A percentile compares a stretch with the other conserved stretches of the same genome.
Conservation (phyloP, 202 grass and related monocot genomes). For the Dendrocalamus latiflorus region DNA sequence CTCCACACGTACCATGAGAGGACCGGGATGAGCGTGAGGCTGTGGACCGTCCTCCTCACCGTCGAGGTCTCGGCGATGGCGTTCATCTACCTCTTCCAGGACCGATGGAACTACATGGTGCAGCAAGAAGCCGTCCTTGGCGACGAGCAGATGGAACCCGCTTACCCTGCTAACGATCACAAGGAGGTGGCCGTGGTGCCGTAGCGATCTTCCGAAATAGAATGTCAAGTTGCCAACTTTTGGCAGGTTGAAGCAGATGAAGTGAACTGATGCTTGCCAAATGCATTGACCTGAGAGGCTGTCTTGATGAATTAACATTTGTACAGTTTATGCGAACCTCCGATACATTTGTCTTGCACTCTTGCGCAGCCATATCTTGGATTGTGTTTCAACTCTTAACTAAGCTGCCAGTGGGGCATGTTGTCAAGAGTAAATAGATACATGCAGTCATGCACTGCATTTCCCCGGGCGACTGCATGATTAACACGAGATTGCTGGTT, state of each 20-base stretch:
- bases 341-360: background rate
- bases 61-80: conserved; percentile 54
- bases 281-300: background rate
- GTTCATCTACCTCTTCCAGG: conserved; percentile 79
- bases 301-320: background rate
- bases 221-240: background rate
- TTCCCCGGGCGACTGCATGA: background rate
- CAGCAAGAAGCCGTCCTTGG: conserved; percentile 37
- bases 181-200: conserved; percentile 48
- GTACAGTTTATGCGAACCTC: conserved; percentile 20
- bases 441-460: background rate
- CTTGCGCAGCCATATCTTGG: background rate
- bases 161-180: conserved; percentile 50
- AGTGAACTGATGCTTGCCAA: background rate
- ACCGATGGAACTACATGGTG: conserved; percentile 68
- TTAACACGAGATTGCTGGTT: background rate
- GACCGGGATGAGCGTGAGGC: conserved; percentile 55
- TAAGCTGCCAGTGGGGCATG: background rate
- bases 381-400: background rate
- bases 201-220: background rate
- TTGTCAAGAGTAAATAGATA: background rate
- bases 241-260: background rate
- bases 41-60: conserved; percentile 70
- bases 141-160: conserved; percentile 31
- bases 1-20: conserved; percentile 68